Base-by-base conservation (phyloP, 345 rosid species). In the Zanthoxylum bungeanum region DNA sequence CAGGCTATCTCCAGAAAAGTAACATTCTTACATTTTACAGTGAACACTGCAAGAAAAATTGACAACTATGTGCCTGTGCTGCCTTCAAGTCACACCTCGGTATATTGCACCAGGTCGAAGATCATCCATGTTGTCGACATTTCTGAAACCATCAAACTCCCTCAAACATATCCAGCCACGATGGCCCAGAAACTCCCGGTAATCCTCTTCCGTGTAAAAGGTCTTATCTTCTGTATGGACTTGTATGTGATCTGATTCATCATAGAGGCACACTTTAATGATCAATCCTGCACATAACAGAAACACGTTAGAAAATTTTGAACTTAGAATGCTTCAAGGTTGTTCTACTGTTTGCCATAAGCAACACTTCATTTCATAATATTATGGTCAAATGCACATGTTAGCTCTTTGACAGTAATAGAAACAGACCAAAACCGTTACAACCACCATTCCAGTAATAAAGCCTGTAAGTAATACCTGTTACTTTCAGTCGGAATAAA, bases 201-300 rank as follows among this genome's bases (percentile, higher is more conserved):
- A 95, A 77, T 95, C 98, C 33, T 91, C 97, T 80, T 94, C 97
- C 0, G 87, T 88, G 80, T 93, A 95, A 82, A 95, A 91, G 5
- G 84, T 75, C 69, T 89, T 92, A 69, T 95, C 99, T 81, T 93
- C 97, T 0, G 93, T 80, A 71, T 95, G 97, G 62, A 93, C 91
- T 4, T 92, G 87, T 24, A 93, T 71, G 75, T 91, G 96, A 73
- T 93, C 90, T 4, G 98, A 82, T 58, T 91, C 98, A 39, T 89
- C 97, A 10, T 89, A 95, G 69, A 89, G 82, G 79, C 90, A 93
- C 39, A 95, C 84, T 59, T 93, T 89, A 75, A 93, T 87, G 37
- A 88, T 85, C 75, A 95, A 78, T 73, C 99, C 98, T 90, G 84
- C 44, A 80, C 47, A 31, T 33, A 57, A 28, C 27, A 75, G 71